Percentiles rank a stretch among this genome's conserved stretches.
Conservation (phyloP, 352 stramenopile genomes). For the Phytophthora citricola region DNA sequence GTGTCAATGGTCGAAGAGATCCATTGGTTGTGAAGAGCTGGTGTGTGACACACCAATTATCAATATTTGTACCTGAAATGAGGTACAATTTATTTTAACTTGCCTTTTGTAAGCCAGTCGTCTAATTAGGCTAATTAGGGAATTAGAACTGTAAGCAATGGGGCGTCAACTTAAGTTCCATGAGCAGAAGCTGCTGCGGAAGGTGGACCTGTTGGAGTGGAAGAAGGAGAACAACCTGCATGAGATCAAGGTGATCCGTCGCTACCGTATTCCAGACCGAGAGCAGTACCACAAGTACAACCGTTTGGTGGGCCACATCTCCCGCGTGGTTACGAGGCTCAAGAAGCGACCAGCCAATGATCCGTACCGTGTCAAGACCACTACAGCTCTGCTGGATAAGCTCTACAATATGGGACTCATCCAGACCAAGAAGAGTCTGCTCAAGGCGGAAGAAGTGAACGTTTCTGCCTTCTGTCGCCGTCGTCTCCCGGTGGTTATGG, state of each 20-base stretch:
- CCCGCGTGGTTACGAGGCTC: constrained; percentile 94
- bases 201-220: constrained; percentile 99
- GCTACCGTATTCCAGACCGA: constrained; percentile 98
- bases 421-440: constrained; percentile 95
- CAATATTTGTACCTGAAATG: not conserved
- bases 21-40: constrained; percentile 29
- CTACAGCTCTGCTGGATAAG: constrained; percentile 97
- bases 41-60: constrained; percentile 21
- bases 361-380: constrained; percentile 97
- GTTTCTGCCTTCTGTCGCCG: constrained; percentile 95
- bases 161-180: constrained; percentile 94
- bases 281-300: constrained; percentile 99
- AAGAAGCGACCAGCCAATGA: constrained; percentile 96
- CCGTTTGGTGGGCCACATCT: constrained; percentile 96
- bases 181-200: constrained; percentile 99
- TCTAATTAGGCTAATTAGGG: not conserved
- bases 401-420: constrained; percentile 98
- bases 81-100: constrained; percentile 11
- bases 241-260: constrained; percentile 97
- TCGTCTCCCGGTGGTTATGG: constrained; percentile 98
- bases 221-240: constrained; percentile 98
- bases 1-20: constrained; percentile 4
- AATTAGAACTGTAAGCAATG: constrained; percentile 47
- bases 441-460: constrained; percentile 97
- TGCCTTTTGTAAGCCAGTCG: constrained; percentile 20